phyloP scores from a whole-genome alignment of 208 protist species.

The Trypanosoma boissoni region DNA sequence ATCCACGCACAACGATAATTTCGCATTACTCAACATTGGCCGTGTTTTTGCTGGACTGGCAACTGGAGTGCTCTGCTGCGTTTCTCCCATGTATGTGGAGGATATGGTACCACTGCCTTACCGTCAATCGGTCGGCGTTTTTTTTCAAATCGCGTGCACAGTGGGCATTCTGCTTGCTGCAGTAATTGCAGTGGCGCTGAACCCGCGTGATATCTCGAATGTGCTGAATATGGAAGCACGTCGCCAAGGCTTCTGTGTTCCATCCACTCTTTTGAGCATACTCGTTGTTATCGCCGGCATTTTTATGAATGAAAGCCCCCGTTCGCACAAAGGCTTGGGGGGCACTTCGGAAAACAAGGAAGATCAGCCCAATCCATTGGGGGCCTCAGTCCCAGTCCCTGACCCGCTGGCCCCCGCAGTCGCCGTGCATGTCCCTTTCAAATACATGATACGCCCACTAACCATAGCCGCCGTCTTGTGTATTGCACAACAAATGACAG shows the following conservation, averaged over 20 bases:
- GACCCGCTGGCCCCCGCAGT: conserved; percentile 20
- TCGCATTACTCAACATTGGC: conserved; percentile 62
- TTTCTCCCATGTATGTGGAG: conserved; percentile 71
- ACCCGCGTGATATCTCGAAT: conserved; percentile 40
- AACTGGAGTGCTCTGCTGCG: conserved; percentile 60
- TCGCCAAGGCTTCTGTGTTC: conserved; percentile 62
- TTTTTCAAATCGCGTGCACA: conserved; percentile 83
- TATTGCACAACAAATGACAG: conserved; percentile 76
- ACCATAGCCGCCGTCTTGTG: conserved; percentile 50
- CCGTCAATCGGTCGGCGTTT: conserved; percentile 52
- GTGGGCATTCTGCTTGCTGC: conserved; percentile 83
- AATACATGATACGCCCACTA: conserved; percentile 50
- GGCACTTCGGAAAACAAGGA: conserved; percentile 12
- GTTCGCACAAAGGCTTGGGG: neutral
- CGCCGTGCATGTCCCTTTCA: conserved; percentile 47
- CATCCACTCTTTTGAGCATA: conserved; percentile 61
- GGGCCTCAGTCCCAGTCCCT: too few species aligned
- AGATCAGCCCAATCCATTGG: too few species aligned
- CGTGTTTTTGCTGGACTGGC: conserved; percentile 74
- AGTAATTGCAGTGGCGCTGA: conserved; percentile 51
- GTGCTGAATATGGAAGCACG: conserved; percentile 47
- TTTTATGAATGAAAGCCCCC: conserved; percentile 20
- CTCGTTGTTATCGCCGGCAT: conserved; percentile 50
- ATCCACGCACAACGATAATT: conserved; percentile 42
- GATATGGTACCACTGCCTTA: conserved; percentile 63